phyloP scores from a whole-genome alignment of 2,329 filamentous ascomycete species.

The Cercospora sp. region DNA sequence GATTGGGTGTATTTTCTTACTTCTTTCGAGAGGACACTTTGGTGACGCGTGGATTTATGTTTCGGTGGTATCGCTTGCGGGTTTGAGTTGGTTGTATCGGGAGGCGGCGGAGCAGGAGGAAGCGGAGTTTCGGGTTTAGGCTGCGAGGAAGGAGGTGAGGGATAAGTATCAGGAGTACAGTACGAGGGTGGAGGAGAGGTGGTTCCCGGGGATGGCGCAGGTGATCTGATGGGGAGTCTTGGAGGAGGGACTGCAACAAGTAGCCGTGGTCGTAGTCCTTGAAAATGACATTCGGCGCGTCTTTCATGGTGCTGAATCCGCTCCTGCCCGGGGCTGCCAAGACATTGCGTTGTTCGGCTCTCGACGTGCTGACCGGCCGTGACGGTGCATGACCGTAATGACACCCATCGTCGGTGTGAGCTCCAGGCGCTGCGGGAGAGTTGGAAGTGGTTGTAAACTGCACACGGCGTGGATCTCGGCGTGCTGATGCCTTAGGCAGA shows the following conservation, averaged over 20 bases:
- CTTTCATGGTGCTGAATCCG: neutral
- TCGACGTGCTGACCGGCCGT: neutral
- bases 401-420: neutral
- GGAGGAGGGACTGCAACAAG: no score
- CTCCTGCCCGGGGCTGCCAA: neutral
- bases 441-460: no score
- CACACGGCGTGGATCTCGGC: neutral
- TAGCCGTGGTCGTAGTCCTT: neutral
- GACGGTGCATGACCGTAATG: neutral
- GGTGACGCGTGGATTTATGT: neutral
- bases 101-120: neutral
- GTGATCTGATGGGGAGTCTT: neutral
- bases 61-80: neutral
- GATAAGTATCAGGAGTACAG: neutral
- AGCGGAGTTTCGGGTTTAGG: neutral
- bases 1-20: neutral
- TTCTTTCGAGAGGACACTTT: neutral
- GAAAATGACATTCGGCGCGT: neutral
- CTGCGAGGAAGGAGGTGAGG: neutral
- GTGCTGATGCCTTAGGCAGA: neutral
- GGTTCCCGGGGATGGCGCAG: neutral
- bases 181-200: neutral
- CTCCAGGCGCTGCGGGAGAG: neutral
- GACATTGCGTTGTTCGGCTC: neutral
- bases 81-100: neutral